Evolutionary conservation across 768 basidiomycete species (phyloP), one percentile per base, ranked within the genome.

Genomic region (Tulasnella sp.): DNA sequence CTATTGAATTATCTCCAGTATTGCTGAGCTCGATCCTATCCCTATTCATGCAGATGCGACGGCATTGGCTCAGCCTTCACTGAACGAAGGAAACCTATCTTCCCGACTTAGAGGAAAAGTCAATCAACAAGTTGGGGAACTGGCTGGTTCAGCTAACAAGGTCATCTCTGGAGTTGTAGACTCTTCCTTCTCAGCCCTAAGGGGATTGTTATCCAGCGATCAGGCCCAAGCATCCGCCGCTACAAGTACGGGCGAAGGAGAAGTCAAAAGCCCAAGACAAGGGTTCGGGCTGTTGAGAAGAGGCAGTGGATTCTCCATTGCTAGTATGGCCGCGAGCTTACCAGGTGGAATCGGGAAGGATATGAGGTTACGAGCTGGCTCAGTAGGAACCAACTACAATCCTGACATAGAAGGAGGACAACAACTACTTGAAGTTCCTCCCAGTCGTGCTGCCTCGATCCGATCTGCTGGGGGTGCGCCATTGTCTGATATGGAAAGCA

Each of bases 101-200:
- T 73, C 73, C 1, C 70, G 75, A 43, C 64, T 92, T n/a, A 75
- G 86, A 0, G 75, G 77, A 8, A 73, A 83, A 37, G 83, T 90
- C 8, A 83, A 77, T 57, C 85, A 88, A 61, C 80, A 80, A 55
- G 83, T 85, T 13, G 77, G 83, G 0, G 67, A 67, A 37, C 53
- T 72, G 24, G 70, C 70, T 20, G 86, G 78, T n/a, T 81, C 83
- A 0, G 91, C 91, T 15, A 79, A 77, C 62, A 77, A 79, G 51
- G 77, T 82, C 13, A 66, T 88, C 45, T 79, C 74, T 4, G 90
- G 86, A 20, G 89, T 95, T 46, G 83, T 93, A 42, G 90, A 93
- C 62, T 78, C 87, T 0, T 87, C 85, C 2, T 90, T 92, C 65
- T 84, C 86, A 15, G 84, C 90, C 56, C 70, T 95, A 13, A 75